These are phyloP conservation scores for Gentiana straminea DNA, from an alignment of 257 asterid species.

Conservation along the genomic window DNA sequence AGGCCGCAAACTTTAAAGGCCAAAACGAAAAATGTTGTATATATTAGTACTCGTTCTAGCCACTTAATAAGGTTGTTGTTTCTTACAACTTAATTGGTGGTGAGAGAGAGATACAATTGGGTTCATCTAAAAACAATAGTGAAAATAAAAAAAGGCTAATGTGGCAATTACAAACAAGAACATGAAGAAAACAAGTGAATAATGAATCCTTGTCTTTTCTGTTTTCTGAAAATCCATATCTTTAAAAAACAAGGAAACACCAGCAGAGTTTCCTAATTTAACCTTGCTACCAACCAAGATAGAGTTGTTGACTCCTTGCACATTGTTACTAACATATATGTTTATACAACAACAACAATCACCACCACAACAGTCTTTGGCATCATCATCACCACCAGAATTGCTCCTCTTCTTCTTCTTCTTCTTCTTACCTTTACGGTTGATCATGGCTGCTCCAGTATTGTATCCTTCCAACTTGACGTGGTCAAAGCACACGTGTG, in stretches of 20 bases:
- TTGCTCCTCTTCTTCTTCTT: no score
- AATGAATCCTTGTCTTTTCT: conserved; percentile 24
- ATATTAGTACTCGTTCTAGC: no score
- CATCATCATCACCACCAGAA: conserved; percentile 5
- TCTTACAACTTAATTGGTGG: no score
- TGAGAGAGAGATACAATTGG: no score
- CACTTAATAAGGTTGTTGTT: no score
- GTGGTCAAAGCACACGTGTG: conserved; percentile 11
- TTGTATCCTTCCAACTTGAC: conserved; percentile 24
- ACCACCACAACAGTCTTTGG: neutral
- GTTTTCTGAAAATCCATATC: conserved; percentile 32
- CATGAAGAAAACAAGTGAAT: conserved; percentile 9
- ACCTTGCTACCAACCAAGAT: conserved; percentile 55
- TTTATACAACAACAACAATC: conserved; percentile 8
- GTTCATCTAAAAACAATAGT: no score
- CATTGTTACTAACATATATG: conserved; percentile 60
- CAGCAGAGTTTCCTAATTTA: conserved; percentile 57
- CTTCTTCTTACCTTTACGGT: neutral
- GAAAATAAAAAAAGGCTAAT: neutral
- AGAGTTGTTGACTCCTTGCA: conserved; percentile 71
- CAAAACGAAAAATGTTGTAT: no score
- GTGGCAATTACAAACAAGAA: conserved; percentile 20
- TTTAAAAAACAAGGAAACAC: conserved; percentile 39
- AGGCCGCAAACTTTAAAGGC: no score
- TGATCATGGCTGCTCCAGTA: conserved; percentile 12